Evolutionary conservation across 192 early-diverging fungal species (phyloP).

Genomic region (Linnemannia zychae): DNA sequence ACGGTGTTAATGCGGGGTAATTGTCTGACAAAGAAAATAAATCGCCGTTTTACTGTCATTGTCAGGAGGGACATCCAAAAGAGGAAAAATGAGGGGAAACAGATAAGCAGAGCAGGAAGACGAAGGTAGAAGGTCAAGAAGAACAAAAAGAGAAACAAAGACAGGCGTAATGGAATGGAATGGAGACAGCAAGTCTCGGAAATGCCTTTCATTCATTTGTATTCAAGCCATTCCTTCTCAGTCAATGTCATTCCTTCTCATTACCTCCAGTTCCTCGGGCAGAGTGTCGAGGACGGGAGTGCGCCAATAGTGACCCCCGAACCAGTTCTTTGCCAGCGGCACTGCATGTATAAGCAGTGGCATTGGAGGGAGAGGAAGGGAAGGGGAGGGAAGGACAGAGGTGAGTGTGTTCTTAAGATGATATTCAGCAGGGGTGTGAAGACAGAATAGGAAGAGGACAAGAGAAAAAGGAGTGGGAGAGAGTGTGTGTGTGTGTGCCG

Average conservation of each 20-base stretch:
- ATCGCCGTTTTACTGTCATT: too few species aligned
- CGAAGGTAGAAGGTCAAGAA: neutral
- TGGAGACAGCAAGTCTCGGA: too few species aligned
- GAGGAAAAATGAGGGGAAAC: neutral
- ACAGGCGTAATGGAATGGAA: too few species aligned
- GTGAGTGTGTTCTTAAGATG: too few species aligned
- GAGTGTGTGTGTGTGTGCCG: neutral
- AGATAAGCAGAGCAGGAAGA: neutral
- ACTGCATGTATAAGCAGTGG: slow-evolving; percentile 33
- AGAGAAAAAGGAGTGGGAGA: neutral
- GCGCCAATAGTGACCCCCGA: slow-evolving; percentile 24
- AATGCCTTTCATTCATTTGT: too few species aligned
- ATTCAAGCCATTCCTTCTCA: neutral
- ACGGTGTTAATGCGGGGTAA: neutral
- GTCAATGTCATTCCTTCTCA: neutral
- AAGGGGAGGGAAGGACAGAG: neutral
- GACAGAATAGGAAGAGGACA: neutral
- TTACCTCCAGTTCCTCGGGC: slow-evolving; percentile 35
- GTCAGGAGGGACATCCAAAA: neutral
- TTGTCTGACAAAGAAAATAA: neutral
- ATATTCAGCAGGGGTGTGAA: too few species aligned
- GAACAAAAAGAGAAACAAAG: too few species aligned
- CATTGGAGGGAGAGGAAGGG: slow-evolving; percentile 9
- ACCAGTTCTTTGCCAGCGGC: slow-evolving; percentile 23
- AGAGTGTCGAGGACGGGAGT: slow-evolving; percentile 18